A percentile compares a stretch with the other conserved stretches of the same genome.
Evolutionary conservation across 352 stramenopile species (phyloP).

Genomic region (Pythium pyrilobum): DNA sequence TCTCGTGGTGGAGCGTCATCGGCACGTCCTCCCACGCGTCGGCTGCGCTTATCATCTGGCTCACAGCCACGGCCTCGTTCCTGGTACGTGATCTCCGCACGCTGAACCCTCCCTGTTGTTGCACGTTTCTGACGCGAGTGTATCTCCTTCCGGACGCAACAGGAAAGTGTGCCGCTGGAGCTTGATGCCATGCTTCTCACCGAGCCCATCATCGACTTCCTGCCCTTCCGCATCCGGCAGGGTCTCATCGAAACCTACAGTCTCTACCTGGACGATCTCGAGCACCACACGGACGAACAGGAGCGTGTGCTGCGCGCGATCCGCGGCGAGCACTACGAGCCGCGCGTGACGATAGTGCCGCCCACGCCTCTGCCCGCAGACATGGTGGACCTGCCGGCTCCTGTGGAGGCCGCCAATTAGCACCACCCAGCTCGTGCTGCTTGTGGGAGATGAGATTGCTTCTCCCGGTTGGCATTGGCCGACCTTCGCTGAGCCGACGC

Average conservation of each 20-base stretch:
- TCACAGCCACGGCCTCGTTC: constrained; percentile 82
- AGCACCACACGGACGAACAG: constrained; percentile 79
- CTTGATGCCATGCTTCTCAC: constrained; percentile 81
- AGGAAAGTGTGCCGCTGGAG: constrained; percentile 84
- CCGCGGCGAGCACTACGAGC: constrained; percentile 45
- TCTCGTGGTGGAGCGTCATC: constrained; percentile 83
- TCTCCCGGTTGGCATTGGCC: no score
- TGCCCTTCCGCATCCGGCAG: constrained; percentile 83
- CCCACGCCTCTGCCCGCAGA: no score
- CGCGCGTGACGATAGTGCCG: background rate
- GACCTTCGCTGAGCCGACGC: no score
- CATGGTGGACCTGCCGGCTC: background rate
- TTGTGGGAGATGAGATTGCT: background rate
- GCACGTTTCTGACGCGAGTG: no score
- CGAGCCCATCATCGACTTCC: constrained; percentile 71
- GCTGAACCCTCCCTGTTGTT: no score
- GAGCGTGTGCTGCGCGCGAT: constrained; percentile 79
- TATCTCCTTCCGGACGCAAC: no score
- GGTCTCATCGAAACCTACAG: constrained; percentile 87
- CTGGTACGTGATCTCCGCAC: constrained; percentile 50
- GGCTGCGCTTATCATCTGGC: constrained; percentile 78
- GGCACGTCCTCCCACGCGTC: constrained; percentile 77
- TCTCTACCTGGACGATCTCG: constrained; percentile 79
- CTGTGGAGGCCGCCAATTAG: background rate
- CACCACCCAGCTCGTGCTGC: background rate